These are phyloP conservation scores for Gynochthodes officinalis DNA, from an alignment of 257 asterid species.

Conservation along the genomic window DNA sequence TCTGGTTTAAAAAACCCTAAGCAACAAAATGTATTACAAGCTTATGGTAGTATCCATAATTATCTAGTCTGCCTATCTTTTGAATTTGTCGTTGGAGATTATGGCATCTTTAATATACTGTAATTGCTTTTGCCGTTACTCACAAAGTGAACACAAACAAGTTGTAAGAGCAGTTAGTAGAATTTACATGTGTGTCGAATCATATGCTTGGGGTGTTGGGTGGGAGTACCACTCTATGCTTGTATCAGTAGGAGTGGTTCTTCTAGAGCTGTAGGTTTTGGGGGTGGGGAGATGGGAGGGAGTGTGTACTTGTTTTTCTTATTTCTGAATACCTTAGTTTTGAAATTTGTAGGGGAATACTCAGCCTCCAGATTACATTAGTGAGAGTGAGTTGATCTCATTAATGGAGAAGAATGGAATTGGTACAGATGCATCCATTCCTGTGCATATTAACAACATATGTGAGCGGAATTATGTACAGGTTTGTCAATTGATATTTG, in stretches of 20 bases:
- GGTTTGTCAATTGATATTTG: conserved; percentile 44
- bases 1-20: background rate
- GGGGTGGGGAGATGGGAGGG: too few species aligned
- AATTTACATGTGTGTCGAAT: background rate
- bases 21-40: background rate
- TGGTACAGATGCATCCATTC: conserved; percentile 94
- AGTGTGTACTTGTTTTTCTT: conserved; percentile 2
- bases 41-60: background rate
- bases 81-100: background rate
- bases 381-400: conserved; percentile 90
- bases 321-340: conserved; percentile 12
- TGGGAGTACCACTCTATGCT: background rate
- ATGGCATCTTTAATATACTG: background rate
- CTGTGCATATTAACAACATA: conserved; percentile 89
- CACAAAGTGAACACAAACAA: background rate
- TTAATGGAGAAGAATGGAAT: conserved; percentile 88
- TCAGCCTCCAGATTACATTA: conserved; percentile 77
- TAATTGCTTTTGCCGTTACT: background rate
- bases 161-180: background rate
- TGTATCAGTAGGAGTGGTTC: background rate
- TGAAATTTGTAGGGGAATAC: conserved; percentile 63
- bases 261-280: background rate
- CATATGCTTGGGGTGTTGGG: background rate
- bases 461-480: conserved; percentile 87
- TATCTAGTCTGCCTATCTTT: background rate